Percentiles rank a stretch among this genome's conserved stretches.
Conservation (phyloP, 2,329 filamentous ascomycete species). For the Xylaria polymorpha region DNA sequence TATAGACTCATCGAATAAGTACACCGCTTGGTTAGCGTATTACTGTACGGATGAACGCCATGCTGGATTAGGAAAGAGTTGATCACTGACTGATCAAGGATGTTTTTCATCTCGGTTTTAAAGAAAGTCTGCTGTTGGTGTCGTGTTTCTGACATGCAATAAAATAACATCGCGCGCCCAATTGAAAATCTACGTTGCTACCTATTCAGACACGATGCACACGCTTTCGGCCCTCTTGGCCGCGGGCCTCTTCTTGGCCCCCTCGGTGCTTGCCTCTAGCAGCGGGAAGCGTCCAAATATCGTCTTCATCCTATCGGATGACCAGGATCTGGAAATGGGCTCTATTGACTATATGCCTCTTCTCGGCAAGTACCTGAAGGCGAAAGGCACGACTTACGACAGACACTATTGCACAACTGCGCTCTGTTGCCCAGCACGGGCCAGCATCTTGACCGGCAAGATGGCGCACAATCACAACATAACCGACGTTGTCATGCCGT, state of each 20-base stretch:
- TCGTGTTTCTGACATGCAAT: neutral
- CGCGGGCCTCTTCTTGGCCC: neutral
- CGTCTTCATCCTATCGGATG: constrained; percentile 74
- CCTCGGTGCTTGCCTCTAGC: constrained; percentile 6
- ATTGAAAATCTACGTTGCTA: neutral
- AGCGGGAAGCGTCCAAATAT: constrained; percentile 62
- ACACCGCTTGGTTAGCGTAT: constrained; percentile 15
- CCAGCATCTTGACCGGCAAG: constrained; percentile 72
- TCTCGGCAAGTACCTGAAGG: constrained; percentile 64
- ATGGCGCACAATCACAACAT: constrained; percentile 78
- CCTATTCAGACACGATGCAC: constrained; percentile 6
- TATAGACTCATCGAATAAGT: neutral
- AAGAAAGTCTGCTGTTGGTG: neutral
- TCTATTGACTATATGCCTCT: constrained; percentile 70
- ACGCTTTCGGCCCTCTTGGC: constrained; percentile 3
- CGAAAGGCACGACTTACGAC: constrained; percentile 68
- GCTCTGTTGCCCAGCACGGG: constrained; percentile 74
- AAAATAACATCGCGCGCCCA: neutral
- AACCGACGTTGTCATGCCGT: constrained; percentile 66
- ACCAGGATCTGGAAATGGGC: constrained; percentile 72
- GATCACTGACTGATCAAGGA: constrained; percentile 2
- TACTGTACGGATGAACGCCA: constrained; percentile 29
- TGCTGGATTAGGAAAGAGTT: constrained; percentile 17
- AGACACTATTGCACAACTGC: constrained; percentile 75
- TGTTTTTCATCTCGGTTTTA: neutral